Evolutionary conservation across 345 rosid species (phyloP), one percentile per base, ranked within the genome.

Genomic region (Dimocarpus longan): DNA sequence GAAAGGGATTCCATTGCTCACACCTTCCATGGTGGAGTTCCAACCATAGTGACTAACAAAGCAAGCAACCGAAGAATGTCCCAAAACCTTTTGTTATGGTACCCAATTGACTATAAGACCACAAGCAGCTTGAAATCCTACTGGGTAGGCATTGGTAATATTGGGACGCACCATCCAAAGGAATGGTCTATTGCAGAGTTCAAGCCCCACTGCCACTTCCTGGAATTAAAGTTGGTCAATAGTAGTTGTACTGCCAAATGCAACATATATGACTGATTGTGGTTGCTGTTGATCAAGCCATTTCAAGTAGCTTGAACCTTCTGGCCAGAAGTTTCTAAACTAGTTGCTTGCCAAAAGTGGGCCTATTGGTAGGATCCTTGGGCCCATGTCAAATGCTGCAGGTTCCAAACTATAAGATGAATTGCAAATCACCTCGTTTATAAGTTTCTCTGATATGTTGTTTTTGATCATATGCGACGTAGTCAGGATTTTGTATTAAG

Each of bases 11-110:
- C 92, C 92, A 18, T 78, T 85, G 70, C 86, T 66, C 2, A 82
- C 80, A 19, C 88, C 89, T 78, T 92, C 94, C 68, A 91, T 40
- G 52, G 86, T 81, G n/a, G 95, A 89, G 71, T 88, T 89, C 95
- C 93, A 91, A 32, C 93, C 93, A 24, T 90, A 88, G 48, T 88
- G 93, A 76, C 88, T 89, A 44, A 86, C 68, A 48, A 86, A 86
- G 68, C 89, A 86, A 48, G 86, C 91, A n/a, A 84, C 50, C 0
- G 86, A 83, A 60, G 81, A 67, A 72, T 76, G 80, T 7, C 59
- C 69, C 28, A 88, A 75, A 22, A 88, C 80, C 67, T 76, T 79
- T 6, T 77, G 82, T 68, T 88, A 88, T 62, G 91, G 85, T 56
- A 80, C 88, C 91, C 91, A 88, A 64, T 52, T 71, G 24, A 85